phyloP scores from a whole-genome alignment of 1,284 basidiomycete genomes.

The Ganoderma leucocontextum region DNA sequence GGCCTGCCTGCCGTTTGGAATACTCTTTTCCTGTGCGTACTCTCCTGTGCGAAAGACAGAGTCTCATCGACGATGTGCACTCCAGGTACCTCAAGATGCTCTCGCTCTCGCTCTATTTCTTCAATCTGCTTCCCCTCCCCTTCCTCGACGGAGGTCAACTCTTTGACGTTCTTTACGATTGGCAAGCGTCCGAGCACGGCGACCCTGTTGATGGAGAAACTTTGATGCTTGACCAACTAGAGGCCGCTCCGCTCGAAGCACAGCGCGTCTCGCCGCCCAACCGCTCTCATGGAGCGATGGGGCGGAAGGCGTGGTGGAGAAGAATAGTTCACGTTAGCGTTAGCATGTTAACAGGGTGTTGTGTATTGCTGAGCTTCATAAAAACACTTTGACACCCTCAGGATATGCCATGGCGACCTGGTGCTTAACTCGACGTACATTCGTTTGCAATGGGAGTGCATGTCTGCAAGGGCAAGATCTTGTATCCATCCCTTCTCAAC shows the following conservation, averaged over 20 bases:
- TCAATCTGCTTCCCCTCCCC: constrained; percentile 76
- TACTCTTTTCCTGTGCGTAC: constrained; percentile 57
- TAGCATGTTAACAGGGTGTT: constrained; percentile 9
- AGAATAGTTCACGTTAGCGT: constrained; percentile 14
- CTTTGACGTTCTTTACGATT: constrained; percentile 39
- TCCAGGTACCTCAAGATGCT: constrained; percentile 68
- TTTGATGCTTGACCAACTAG: constrained; percentile 10
- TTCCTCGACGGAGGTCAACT: constrained; percentile 69
- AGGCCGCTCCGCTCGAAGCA: constrained; percentile 5
- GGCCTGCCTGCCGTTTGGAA: constrained; percentile 48
- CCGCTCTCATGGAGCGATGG: background rate
- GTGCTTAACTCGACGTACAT: too few species aligned
- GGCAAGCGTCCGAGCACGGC: background rate
- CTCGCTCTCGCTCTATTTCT: constrained; percentile 72
- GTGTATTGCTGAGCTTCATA: constrained; percentile 18
- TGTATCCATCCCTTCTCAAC: too few species aligned
- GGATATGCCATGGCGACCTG: background rate
- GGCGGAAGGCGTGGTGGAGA: background rate
- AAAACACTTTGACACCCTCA: background rate
- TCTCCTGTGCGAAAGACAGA: background rate
- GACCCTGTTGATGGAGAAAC: background rate
- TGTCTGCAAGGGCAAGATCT: too few species aligned
- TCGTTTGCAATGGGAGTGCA: too few species aligned
- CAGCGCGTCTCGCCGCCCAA: background rate
- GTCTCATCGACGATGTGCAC: background rate